Evolutionary conservation across 2,329 filamentous ascomycete species (phyloP).

Genomic region (Aspergillus pseudotamarii): DNA sequence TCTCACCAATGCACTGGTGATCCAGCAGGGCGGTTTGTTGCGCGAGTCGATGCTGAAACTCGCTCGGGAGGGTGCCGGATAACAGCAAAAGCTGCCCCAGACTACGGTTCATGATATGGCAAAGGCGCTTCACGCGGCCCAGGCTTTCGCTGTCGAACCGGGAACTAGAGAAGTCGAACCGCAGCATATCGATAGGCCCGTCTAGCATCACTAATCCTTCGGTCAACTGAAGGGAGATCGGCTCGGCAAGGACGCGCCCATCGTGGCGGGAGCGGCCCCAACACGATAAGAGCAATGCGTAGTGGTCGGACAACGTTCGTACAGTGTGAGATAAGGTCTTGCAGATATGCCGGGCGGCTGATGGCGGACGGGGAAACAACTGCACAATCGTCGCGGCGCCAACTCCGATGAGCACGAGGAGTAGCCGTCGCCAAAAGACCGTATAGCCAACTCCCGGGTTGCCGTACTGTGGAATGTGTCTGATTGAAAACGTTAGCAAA

Average conservation of each 20-base stretch:
- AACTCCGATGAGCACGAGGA: constrained; percentile 51
- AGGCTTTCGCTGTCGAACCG: constrained; percentile 41
- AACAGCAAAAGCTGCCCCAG: constrained; percentile 41
- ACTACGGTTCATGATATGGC: constrained; percentile 36
- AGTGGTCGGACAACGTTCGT: constrained; percentile 51
- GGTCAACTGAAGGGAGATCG: constrained; percentile 35
- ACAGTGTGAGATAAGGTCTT: constrained; percentile 50
- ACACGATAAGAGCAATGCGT: constrained; percentile 52
- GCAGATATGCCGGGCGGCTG: constrained; percentile 49
- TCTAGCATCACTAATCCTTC: constrained; percentile 37
- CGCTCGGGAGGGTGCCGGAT: constrained; percentile 37
- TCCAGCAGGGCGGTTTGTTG: constrained; percentile 45
- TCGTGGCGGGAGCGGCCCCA: constrained; percentile 38
- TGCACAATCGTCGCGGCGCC: constrained; percentile 49
- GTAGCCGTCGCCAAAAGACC: constrained; percentile 52
- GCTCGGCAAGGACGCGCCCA: constrained; percentile 31
- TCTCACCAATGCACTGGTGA: constrained; percentile 50
- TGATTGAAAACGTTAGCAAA: constrained; percentile 10
- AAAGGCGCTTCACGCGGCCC: constrained; percentile 34
- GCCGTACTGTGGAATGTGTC: constrained; percentile 49
- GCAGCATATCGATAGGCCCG: constrained; percentile 36
- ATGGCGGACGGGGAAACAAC: constrained; percentile 52
- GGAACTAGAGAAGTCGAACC: constrained; percentile 44
- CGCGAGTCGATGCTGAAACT: constrained; percentile 46
- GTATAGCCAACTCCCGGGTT: constrained; percentile 51